Conservation (phyloP, 2,329 filamentous ascomycete genomes). For the Fusarium sp. region DNA sequence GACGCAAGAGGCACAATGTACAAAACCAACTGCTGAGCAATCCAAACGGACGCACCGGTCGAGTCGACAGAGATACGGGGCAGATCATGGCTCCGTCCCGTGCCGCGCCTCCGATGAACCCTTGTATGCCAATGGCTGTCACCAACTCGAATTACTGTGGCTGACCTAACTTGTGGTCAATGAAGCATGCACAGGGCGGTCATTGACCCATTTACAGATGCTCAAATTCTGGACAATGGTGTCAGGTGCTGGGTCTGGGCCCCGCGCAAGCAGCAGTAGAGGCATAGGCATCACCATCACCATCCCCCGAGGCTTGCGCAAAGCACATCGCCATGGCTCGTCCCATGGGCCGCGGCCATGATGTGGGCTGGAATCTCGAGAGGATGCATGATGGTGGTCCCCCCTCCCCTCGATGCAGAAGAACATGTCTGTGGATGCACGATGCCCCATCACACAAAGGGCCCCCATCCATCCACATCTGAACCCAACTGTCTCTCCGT, state of each 20-base stretch:
- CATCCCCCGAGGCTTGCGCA: neutral
- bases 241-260: neutral
- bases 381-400: slow-evolving; percentile 38
- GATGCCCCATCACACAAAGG: slow-evolving; percentile 39
- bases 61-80: slow-evolving; percentile 4
- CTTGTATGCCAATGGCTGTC: slow-evolving; percentile 16
- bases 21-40: slow-evolving; percentile 9
- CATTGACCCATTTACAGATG: slow-evolving; percentile 7
- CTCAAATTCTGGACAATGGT: slow-evolving; percentile 3
- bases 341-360: slow-evolving; percentile 6
- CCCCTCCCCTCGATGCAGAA: slow-evolving; percentile 38
- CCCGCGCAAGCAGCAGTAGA: neutral
- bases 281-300: neutral
- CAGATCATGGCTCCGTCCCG: slow-evolving; percentile 7
- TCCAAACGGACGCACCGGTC: slow-evolving; percentile 11
- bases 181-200: slow-evolving; percentile 5
- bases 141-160: slow-evolving; percentile 16
- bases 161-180: slow-evolving; percentile 10
- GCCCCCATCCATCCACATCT: slow-evolving; percentile 31
- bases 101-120: slow-evolving; percentile 24
- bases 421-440: slow-evolving; percentile 41
- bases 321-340: slow-evolving; percentile 10
- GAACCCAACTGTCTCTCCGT: slow-evolving; percentile 24
- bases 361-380: slow-evolving; percentile 19
- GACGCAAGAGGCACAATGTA: slow-evolving; percentile 14